Base-by-base conservation (phyloP, 169 alveolate species). In the Plasmodium gallinaceum region DNA sequence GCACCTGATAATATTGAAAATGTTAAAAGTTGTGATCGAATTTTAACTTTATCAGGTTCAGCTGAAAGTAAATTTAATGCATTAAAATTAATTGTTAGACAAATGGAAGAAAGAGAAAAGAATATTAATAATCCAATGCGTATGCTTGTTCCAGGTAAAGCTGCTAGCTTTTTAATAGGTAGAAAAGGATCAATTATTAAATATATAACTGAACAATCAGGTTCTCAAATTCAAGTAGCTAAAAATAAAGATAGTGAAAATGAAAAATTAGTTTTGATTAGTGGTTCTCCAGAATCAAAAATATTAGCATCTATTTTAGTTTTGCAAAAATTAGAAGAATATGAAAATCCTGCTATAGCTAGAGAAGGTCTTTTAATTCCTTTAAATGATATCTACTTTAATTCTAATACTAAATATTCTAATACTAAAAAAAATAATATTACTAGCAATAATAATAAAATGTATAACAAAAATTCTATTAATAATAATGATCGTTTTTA, bases 181-280 rank as follows among this genome's bases (percentile, higher is more conserved):
- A 62, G 76, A 65, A 78, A 78, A 69, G 89, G 89, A 5, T 78
- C 89, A 18, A 78, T 78, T 32, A 78, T 78, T 22, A 78, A 78
- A 32, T 78, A 78, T 37, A 78, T 78, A 10, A 78, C 89, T 37
- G 89, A 78, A 16, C 73, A 64, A 45, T 78, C 89, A 16, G 89
- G 89, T 78, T 78, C 89, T 6, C 89, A 78, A 65, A 78, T 78
- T 64, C 89, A 78, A 57, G 89, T 78, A 48, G 89, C 89, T 5
- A 78, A 78, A 78, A 78, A 78, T 78, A 78, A 78, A 65, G 89
- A 78, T 46, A 78, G 89, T 78, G 78, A 78, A 78, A 78, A 78
- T 78, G 89, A 78, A 65, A 78, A 78, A 39, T 58, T 78, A 65
- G 89, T 78, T 45, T 43, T 78, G 20, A 78, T 78, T 51, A 78